phyloP scores from a whole-genome alignment of 2,329 filamentous ascomycete genomes.

The Fusarium illudens region DNA sequence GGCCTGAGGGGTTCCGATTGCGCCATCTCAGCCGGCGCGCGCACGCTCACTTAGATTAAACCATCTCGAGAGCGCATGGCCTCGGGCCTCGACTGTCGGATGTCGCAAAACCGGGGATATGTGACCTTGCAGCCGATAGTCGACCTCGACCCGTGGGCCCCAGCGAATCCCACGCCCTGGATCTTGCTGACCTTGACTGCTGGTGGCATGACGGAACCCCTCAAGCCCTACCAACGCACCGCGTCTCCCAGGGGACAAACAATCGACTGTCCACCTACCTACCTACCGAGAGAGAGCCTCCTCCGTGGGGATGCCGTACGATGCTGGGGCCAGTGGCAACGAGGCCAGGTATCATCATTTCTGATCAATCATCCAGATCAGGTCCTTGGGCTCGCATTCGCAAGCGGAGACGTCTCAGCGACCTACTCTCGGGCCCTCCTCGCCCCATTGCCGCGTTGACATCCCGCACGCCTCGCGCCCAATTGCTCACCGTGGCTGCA shows the following conservation, averaged over 20 bases:
- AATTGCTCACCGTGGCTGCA: conserved; percentile 12
- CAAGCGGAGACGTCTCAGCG: too few species aligned
- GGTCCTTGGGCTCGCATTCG: background rate
- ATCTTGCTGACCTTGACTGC: background rate
- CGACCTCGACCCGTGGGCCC: background rate
- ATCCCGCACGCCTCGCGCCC: background rate
- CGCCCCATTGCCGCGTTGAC: conserved; percentile 3
- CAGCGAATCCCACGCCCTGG: background rate
- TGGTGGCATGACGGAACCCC: background rate
- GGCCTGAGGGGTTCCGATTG: background rate
- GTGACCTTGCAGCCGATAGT: background rate
- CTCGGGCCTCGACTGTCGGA: conserved; percentile 1
- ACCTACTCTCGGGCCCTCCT: background rate
- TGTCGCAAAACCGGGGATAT: conserved; percentile 1
- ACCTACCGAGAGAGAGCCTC: background rate
- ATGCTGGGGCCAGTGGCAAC: background rate
- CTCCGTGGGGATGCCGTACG: background rate
- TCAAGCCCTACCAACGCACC: background rate
- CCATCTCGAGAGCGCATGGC: background rate
- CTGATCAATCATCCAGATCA: conserved; percentile 7
- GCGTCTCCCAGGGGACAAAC: background rate
- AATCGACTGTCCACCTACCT: background rate
- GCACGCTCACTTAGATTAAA: background rate
- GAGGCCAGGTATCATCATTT: background rate
- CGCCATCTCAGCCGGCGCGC: background rate